Percentiles rank a stretch among this genome's conserved stretches.
phyloP scores from a whole-genome alignment of 1,284 basidiomycete species.

The Rhodotorula sp. region DNA sequence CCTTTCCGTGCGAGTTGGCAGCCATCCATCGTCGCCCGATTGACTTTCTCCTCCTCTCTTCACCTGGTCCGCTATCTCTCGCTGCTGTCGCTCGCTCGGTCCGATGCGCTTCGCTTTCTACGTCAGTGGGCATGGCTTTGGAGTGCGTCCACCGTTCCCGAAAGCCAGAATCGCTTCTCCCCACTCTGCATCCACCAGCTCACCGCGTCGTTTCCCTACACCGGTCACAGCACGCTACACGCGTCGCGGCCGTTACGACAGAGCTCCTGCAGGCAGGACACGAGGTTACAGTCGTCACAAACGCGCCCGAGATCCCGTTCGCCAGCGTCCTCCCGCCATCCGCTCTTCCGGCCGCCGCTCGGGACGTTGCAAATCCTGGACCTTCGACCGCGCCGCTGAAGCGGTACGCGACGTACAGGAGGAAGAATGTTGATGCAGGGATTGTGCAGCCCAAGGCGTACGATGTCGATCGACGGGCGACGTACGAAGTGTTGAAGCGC shows the following conservation, averaged over 20 bases:
- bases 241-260: slow-evolving; percentile 43
- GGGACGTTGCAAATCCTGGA: not conserved
- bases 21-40: too few relatives aligned
- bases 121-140: slow-evolving; percentile 33
- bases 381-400: not conserved
- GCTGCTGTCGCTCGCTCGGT: not conserved
- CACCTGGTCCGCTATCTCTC: not conserved
- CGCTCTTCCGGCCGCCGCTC: slow-evolving; percentile 29
- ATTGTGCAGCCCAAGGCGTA: slow-evolving; percentile 48
- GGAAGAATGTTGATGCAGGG: slow-evolving; percentile 43
- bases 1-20: too few relatives aligned
- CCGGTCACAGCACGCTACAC: slow-evolving; percentile 41
- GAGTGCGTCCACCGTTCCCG: slow-evolving; percentile 13
- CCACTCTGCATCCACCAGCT: not conserved
- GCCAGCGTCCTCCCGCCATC: slow-evolving; percentile 32
- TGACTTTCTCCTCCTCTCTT: not conserved
- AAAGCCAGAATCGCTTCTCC: not conserved
- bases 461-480: slow-evolving; percentile 65
- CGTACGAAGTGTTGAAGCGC: slow-evolving; percentile 60
- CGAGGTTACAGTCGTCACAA: slow-evolving; percentile 44
- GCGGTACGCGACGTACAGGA: slow-evolving; percentile 38
- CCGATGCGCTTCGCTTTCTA: slow-evolving; percentile 29
- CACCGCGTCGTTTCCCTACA: not conserved
- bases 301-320: slow-evolving; percentile 44
- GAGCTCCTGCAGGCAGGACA: slow-evolving; percentile 42